phyloP scores from a whole-genome alignment of 1,284 basidiomycete genomes.

The Ceratobasidium sp. region DNA sequence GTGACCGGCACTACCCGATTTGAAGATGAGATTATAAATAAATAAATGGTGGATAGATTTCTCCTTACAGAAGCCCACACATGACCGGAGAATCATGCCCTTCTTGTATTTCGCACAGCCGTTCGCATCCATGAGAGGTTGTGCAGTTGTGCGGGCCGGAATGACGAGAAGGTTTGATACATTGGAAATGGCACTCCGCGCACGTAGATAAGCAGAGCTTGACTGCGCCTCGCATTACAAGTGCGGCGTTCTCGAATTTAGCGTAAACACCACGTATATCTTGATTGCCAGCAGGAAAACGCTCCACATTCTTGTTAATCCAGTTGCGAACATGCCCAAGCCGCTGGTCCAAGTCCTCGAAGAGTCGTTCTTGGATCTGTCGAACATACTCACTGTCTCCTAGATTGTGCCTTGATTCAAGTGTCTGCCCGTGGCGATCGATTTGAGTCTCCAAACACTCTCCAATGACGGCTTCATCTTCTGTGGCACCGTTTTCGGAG shows the following conservation, averaged over 20 bases:
- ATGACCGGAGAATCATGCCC: constrained; percentile 36
- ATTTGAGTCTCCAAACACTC: neutral
- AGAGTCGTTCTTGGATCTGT: constrained; percentile 1
- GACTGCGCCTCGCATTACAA: constrained; percentile 18
- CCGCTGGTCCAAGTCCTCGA: constrained; percentile 12
- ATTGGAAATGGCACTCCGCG: constrained; percentile 30
- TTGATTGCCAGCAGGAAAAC: constrained; percentile 36
- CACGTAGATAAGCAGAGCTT: constrained; percentile 39
- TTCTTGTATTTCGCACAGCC: constrained; percentile 37
- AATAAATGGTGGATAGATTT: too few relatives aligned
- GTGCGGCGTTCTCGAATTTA: constrained; percentile 16
- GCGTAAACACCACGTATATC: constrained; percentile 36
- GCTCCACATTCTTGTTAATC: constrained; percentile 38
- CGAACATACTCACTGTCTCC: constrained; percentile 15
- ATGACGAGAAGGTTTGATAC: constrained; percentile 36
- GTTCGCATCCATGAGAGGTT: constrained; percentile 39
- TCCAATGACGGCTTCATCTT: neutral
- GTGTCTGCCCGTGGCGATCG: neutral
- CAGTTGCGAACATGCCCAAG: constrained; percentile 37
- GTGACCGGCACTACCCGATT: constrained; percentile 58
- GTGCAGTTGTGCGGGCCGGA: constrained; percentile 37
- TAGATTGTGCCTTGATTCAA: neutral
- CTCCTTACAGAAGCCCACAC: constrained; percentile 58
- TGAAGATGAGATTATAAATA: neutral
- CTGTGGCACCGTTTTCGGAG: neutral